Evolutionary conservation across 805 yeast genomes (phyloP).

Genomic region (Jamesozyma spencerorum): DNA sequence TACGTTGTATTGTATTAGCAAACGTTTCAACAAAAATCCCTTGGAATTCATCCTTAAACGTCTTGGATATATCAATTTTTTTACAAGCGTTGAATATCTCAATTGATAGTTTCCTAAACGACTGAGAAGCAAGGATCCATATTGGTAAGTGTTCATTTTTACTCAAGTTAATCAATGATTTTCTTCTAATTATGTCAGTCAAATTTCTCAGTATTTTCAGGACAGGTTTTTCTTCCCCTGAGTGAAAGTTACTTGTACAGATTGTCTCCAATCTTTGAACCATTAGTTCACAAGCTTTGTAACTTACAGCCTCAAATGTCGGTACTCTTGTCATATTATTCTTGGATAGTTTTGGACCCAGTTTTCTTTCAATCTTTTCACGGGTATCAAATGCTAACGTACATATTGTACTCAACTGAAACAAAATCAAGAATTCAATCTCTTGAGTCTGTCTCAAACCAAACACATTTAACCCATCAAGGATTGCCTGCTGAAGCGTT

Average conservation of each 20-base stretch:
- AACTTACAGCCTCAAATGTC: conserved; percentile 53
- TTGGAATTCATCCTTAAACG: conserved; percentile 9
- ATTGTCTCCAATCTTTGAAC: conserved; percentile 28
- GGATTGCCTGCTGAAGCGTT: conserved; percentile 50
- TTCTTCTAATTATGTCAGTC: conserved; percentile 42
- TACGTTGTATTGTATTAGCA: conserved; percentile 19
- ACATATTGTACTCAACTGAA: conserved; percentile 45
- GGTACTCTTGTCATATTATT: conserved; percentile 39
- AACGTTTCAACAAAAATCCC: conserved; percentile 29
- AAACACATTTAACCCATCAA: conserved; percentile 37
- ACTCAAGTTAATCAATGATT: conserved; percentile 28
- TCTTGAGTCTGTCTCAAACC: conserved; percentile 25
- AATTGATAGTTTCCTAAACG: conserved; percentile 32
- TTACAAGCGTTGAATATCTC: conserved; percentile 13
- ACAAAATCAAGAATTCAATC: conserved; percentile 39
- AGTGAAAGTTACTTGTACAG: conserved; percentile 28
- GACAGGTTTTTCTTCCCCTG: conserved; percentile 37
- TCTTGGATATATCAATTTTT: conserved; percentile 3
- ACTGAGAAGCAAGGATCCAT: conserved; percentile 45
- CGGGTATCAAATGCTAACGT: conserved; percentile 56
- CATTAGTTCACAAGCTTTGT: conserved; percentile 37
- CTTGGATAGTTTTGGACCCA: conserved; percentile 33
- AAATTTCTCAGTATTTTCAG: conserved; percentile 40
- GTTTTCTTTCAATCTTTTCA: conserved; percentile 45
- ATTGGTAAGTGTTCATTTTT: conserved; percentile 27